Base-by-base conservation (phyloP, 805 yeast species). In the Yamadazyma ubonensis region DNA sequence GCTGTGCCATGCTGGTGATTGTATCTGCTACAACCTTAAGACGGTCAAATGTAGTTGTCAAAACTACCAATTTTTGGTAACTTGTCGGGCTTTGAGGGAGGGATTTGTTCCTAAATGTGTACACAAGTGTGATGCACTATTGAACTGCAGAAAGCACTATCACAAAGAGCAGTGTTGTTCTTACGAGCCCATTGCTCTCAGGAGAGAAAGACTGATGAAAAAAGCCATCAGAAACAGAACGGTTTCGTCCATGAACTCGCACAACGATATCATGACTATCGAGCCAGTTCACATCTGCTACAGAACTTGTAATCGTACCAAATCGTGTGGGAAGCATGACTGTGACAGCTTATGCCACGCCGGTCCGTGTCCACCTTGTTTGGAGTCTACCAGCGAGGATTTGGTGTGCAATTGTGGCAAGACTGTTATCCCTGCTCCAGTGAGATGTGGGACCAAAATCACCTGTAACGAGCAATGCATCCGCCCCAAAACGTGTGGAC, bases 111-210 rank as follows among this genome's bases (percentile, higher is more conserved):
- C 96, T 12, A 64, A 59, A 22, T 89, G 97, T 63, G 61, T 59
- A 4, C 78, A 80, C 36, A 82, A 81, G 54, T 90, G 96, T 59
- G 76, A 79, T 32, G 85, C 88, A 0, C 61, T 81, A 35, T 71
- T 85, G 59, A 84, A 80, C 44, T 89, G 97, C 58, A 77, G 91
- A 44, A 77, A 87, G 44, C 97, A 89, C 62, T 71, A 81, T 45
- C 93, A 96, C 59, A 59, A 70, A 12, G 71, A 67, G 9, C 60
- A 67, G 11, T 89, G 97, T 58, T 89, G 97, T 58, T 65, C 73
- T 9, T 81, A 67, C 44, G 91, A 85, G 53, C 76, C 73, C 22
- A 49, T 58, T 4, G 95, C 93, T 0, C 61, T 71, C 32, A 67
- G 58, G 27, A 62, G 87, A 41, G 79, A 76, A 48, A 56, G 89